phyloP scores from a whole-genome alignment of 2,329 filamentous ascomycete species.

The Sordariomycetes sp. region DNA sequence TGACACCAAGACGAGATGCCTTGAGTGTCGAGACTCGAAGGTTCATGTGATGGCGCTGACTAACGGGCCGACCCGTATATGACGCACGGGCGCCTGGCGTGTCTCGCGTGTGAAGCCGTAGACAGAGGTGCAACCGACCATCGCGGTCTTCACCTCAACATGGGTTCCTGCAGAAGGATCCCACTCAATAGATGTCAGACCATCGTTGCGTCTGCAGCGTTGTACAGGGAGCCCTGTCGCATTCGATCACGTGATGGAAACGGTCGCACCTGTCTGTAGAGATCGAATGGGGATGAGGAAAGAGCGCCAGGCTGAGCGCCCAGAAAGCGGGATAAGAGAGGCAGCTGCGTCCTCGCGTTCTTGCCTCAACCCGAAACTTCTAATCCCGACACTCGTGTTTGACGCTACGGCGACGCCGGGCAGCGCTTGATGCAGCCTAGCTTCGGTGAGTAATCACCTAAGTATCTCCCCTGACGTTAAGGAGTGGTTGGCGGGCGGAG shows the following conservation, averaged over 20 bases:
- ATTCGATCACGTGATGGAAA: neutral
- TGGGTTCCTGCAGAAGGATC: neutral
- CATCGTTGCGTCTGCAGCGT: neutral
- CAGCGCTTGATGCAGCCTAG: neutral
- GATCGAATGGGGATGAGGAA: neutral
- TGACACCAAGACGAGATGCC: neutral
- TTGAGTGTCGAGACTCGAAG: neutral
- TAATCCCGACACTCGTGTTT: neutral
- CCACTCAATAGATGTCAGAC: neutral
- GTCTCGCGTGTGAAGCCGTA: neutral
- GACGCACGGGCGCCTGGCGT: neutral
- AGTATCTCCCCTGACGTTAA: neutral
- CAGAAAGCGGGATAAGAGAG: neutral
- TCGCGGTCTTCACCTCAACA: neutral
- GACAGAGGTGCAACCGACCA: neutral
- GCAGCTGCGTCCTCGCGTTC: neutral
- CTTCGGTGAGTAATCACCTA: neutral
- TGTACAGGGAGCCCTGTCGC: neutral
- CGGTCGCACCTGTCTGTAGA: too few relatives aligned
- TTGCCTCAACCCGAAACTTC: neutral
- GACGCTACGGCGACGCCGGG: neutral
- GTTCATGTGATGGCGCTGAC: neutral
- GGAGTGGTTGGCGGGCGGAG: neutral
- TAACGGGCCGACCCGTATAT: neutral
- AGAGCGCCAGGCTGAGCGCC: neutral